A percentile compares a stretch with the other conserved stretches of the same genome.
These are phyloP conservation scores for Quercus phellos DNA, from an alignment of 331 rosid species.

Conservation along the genomic window DNA sequence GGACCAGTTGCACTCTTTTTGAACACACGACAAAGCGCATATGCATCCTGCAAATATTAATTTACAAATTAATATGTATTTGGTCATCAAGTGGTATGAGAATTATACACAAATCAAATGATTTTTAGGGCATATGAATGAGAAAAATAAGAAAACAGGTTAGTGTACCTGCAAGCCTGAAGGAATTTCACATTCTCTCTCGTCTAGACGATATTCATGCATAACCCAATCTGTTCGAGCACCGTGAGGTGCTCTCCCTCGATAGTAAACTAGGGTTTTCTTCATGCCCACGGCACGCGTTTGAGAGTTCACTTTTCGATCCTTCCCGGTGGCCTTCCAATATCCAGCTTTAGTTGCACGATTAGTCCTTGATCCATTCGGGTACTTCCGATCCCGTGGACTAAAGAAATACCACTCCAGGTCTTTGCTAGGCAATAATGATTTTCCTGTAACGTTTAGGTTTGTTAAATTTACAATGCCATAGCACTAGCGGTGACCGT, in stretches of 20 bases:
- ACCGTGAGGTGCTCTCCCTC: constrained; percentile 97
- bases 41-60: constrained; percentile 60
- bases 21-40: constrained; percentile 89
- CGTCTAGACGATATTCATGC: constrained; percentile 98
- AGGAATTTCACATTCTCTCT: constrained; percentile 64
- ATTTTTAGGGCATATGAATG: not conserved
- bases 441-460: constrained; percentile 52
- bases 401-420: constrained; percentile 98
- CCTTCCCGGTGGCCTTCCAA: constrained; percentile 98
- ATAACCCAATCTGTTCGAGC: constrained; percentile 87
- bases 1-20: constrained; percentile 63
- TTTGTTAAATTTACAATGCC: too few species aligned
- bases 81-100: not conserved
- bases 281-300: constrained; percentile 76
- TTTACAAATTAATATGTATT: not conserved
- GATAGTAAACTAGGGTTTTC: constrained; percentile 93
- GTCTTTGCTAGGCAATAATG: constrained; percentile 93
- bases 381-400: constrained; percentile 86
- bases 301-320: constrained; percentile 78
- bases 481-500: too few species aligned
- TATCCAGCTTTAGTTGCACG: constrained; percentile 93
- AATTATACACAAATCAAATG: too few species aligned
- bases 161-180: constrained; percentile 62
- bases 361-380: constrained; percentile 94
- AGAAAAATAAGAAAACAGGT: not conserved